Percentiles rank a stretch among this genome's conserved stretches.
Evolutionary conservation across 1,284 basidiomycete genomes (phyloP).

Genomic region (Apiotrichum brassicae): DNA sequence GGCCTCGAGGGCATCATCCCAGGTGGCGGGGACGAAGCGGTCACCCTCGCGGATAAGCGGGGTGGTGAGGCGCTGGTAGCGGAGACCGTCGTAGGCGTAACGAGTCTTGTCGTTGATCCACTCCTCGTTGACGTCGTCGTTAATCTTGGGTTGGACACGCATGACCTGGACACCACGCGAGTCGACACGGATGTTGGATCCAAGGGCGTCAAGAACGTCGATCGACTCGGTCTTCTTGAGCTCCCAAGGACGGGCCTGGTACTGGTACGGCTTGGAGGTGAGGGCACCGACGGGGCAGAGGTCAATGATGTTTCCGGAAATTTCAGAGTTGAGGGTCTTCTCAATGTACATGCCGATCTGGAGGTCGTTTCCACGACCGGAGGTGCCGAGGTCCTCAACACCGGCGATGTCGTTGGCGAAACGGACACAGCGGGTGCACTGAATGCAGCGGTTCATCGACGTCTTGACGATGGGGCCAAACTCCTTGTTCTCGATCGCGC

Average conservation of each 20-base stretch:
- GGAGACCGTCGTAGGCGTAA: slow-evolving; percentile 91
- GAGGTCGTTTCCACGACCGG: slow-evolving; percentile 95
- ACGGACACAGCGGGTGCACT: slow-evolving; percentile 97
- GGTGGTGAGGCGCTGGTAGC: slow-evolving; percentile 89
- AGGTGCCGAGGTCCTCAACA: slow-evolving; percentile 94
- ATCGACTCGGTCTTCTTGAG: slow-evolving; percentile 96
- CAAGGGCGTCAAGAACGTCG: slow-evolving; percentile 97
- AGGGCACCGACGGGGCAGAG: slow-evolving; percentile 93
- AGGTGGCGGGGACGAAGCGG: slow-evolving; percentile 82
- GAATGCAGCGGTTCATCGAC: slow-evolving; percentile 98
- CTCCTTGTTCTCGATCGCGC: slow-evolving; percentile 97
- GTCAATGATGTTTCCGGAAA: slow-evolving; percentile 96
- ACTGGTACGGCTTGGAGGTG: slow-evolving; percentile 96
- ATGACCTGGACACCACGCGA: slow-evolving; percentile 94
- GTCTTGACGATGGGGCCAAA: slow-evolving; percentile 97
- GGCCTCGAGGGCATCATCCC: slow-evolving; percentile 83
- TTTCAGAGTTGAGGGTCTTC: slow-evolving; percentile 94
- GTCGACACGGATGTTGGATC: slow-evolving; percentile 95
- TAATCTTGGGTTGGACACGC: slow-evolving; percentile 91
- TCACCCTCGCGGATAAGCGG: slow-evolving; percentile 88
- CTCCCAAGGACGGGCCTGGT: slow-evolving; percentile 96
- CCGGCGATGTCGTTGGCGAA: slow-evolving; percentile 99
- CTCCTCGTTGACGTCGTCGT: slow-evolving; percentile 99
- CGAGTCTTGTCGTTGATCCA: slow-evolving; percentile 99
- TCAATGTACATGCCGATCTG: slow-evolving; percentile 99